Base-by-base conservation (phyloP, 1,139 yeast species). In the Hyphopichia khmerensis region DNA sequence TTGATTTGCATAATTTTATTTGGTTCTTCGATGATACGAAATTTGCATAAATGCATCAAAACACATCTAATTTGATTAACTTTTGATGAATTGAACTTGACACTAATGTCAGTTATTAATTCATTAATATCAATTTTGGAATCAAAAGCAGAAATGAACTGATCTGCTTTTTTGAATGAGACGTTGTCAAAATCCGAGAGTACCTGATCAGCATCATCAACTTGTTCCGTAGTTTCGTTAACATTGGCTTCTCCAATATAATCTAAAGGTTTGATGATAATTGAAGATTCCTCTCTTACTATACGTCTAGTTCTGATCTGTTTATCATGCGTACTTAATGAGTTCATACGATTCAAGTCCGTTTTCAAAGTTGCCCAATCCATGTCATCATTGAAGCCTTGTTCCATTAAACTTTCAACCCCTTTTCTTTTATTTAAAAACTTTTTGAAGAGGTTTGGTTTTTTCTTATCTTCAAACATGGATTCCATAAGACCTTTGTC, bases 311-410 rank as follows among this genome's bases (percentile, higher is more conserved):
- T 82, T 48, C 98, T 74, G 13, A 75, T 69, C 45, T 81, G 84
- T 44, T 85, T 81, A 51, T 90, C 96, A 42, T 75, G 79, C 4
- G 82, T 71, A 1, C 87, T 79, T 37, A 90, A 67, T 0, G 96
- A 80, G 50, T 84, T 85, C 53, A 91, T 82, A 52, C 98, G 75
- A 57, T 86, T 82, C 41, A 91, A 67, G 43, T 86, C 91, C 51
- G 58, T 55, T 49, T 71, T 72, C 46, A 68, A 62, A 3, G 70
- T 61, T 7, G 69, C 60, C 78, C 77, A 71, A 45, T 69, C 73
- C 30, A 67, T 60, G 31, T 64, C 66, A n/a, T 53, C 62, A 35
- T 58, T 57, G 33, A 71, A 56, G 38, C 63, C 65, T 40, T 61
- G 62, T 47, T 72, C 77, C 39, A 72, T 57, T 15, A 62, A 57